A percentile compares a stretch with the other conserved stretches of the same genome.
Evolutionary conservation across 1,284 basidiomycete genomes (phyloP).

Genomic region (Prillingera fragicola): DNA sequence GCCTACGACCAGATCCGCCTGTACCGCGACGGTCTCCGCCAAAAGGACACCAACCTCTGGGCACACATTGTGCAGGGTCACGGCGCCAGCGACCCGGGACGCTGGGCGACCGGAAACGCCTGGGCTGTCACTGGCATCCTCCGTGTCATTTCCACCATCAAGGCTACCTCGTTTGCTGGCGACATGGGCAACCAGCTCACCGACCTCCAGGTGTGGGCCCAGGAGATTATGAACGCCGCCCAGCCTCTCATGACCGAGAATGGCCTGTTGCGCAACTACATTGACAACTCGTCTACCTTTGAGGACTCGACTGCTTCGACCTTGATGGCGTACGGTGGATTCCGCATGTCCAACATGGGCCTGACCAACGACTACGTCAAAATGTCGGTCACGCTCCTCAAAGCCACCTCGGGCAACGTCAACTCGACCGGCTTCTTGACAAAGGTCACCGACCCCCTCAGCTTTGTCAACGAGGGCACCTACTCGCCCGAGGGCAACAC

Average conservation of each 20-base stretch:
- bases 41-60: conserved; percentile 37
- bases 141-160: conserved; percentile 51
- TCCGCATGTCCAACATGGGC: conserved; percentile 49
- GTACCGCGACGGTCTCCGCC: conserved; percentile 58
- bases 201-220: conserved; percentile 50
- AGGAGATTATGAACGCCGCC: conserved; percentile 49
- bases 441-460: conserved; percentile 65
- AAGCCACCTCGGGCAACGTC: conserved; percentile 34
- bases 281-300: conserved; percentile 59
- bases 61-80: conserved; percentile 42
- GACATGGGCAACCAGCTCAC: conserved; percentile 41
- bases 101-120: conserved; percentile 50
- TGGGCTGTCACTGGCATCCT: conserved; percentile 54
- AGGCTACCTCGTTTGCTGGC: conserved; percentile 37
- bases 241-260: conserved; percentile 50
- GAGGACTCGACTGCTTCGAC: conserved; percentile 69
- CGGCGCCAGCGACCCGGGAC: conserved; percentile 30
- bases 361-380: conserved; percentile 40
- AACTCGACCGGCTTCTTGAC: conserved; percentile 57
- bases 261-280: conserved; percentile 70
- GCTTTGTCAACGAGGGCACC: conserved; percentile 53
- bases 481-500: conserved; percentile 61
- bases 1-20: conserved; percentile 73
- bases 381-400: conserved; percentile 32
- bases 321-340: conserved; percentile 70